Evolutionary conservation across 2,329 filamentous ascomycete species (phyloP).

Genomic region (Stachybotrys chlorohalonatus): DNA sequence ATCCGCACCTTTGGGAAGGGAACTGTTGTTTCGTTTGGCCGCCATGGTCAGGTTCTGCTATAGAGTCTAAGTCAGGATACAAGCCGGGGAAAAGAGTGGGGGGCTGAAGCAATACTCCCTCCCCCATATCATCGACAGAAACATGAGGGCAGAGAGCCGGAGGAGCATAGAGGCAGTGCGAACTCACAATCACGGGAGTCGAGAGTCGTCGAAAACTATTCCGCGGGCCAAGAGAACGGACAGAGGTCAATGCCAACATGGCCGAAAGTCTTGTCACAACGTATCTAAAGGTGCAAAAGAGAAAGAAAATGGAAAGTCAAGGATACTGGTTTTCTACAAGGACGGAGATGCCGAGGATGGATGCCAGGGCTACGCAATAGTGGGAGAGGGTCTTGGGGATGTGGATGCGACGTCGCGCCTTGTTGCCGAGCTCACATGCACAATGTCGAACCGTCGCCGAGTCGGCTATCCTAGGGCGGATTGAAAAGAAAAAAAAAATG

Average conservation of each 20-base stretch:
- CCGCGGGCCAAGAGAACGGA: background rate
- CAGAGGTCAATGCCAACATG: conserved; percentile 1
- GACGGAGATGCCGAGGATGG: background rate
- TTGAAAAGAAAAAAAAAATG: background rate
- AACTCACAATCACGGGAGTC: background rate
- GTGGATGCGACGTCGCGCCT: background rate
- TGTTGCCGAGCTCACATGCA: background rate
- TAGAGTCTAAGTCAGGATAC: conserved; percentile 2
- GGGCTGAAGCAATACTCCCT: too few species aligned
- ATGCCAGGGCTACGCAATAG: too few species aligned
- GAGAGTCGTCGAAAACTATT: background rate
- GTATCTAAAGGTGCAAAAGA: background rate
- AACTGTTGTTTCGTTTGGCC: conserved; percentile 47
- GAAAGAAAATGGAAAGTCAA: background rate
- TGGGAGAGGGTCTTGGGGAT: background rate
- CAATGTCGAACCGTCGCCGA: background rate
- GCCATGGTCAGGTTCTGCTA: conserved; percentile 36
- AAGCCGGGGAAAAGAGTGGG: background rate
- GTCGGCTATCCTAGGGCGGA: background rate
- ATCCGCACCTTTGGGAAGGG: conserved; percentile 40
- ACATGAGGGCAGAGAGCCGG: background rate
- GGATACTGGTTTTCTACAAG: background rate
- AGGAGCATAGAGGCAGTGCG: conserved; percentile 1
- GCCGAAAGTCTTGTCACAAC: background rate
- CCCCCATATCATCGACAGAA: too few species aligned